Evolutionary conservation across 2,329 filamentous ascomycete genomes (phyloP).

Genomic region (Didymosphaeria variabile): DNA sequence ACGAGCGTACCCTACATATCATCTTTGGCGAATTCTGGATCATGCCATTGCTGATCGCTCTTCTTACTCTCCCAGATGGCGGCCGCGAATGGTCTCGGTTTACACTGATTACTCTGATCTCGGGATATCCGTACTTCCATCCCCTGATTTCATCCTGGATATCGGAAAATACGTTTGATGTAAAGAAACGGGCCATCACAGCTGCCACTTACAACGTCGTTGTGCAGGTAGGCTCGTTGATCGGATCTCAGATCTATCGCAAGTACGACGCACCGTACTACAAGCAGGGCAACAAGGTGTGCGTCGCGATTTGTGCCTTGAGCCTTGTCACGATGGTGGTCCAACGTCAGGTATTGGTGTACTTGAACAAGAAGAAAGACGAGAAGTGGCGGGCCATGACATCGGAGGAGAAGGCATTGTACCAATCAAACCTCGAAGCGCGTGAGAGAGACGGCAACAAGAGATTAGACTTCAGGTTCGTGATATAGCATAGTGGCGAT

Average conservation of each 20-base stretch:
- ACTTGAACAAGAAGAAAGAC: slow-evolving; percentile 50
- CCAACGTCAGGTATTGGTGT: slow-evolving; percentile 54
- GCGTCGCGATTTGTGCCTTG: slow-evolving; percentile 60
- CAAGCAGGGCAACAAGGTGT: slow-evolving; percentile 60
- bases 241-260: slow-evolving; percentile 58
- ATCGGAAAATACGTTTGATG: slow-evolving; percentile 69
- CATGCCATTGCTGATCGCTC: slow-evolving; percentile 52
- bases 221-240: slow-evolving; percentile 52
- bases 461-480: slow-evolving; percentile 52
- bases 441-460: slow-evolving; percentile 49
- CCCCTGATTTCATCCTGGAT: slow-evolving; percentile 69
- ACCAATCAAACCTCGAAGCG: slow-evolving; percentile 52
- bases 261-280: slow-evolving; percentile 65
- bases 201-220: slow-evolving; percentile 69
- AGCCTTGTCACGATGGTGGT: slow-evolving; percentile 61
- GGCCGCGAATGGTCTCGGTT: slow-evolving; percentile 51
- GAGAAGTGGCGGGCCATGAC: slow-evolving; percentile 60
- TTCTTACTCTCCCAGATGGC: slow-evolving; percentile 45
- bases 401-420: slow-evolving; percentile 58
- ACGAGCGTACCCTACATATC: slow-evolving; percentile 61
- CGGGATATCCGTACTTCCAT: slow-evolving; percentile 57
- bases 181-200: slow-evolving; percentile 69
- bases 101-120: slow-evolving; percentile 50
- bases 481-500: slow-evolving; percentile 19
- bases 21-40: slow-evolving; percentile 53